Evolutionary conservation across 345 rosid species (phyloP).

Genomic region (Pugionium cornutum): DNA sequence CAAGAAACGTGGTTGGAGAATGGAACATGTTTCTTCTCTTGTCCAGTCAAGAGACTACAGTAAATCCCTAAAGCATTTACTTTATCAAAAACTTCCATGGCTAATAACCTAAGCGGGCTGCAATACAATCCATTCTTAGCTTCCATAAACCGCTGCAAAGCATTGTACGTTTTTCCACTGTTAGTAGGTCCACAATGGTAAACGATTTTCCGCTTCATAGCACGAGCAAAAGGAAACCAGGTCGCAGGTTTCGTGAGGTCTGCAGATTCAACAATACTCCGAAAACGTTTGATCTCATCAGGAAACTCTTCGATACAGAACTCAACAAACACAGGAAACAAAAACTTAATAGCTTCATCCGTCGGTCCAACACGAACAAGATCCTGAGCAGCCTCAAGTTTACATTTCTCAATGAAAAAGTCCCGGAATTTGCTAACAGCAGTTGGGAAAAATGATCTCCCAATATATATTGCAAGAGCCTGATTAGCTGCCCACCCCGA

Average conservation of each 20-base stretch:
- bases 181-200: slow-evolving; percentile 98
- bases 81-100: slow-evolving; percentile 99
- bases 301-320: slow-evolving; percentile 77
- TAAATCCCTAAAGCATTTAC: slow-evolving; percentile 83
- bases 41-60: slow-evolving; percentile 89
- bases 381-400: slow-evolving; percentile 46
- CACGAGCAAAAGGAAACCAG: slow-evolving; percentile 94
- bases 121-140: slow-evolving; percentile 88
- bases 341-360: slow-evolving; percentile 65
- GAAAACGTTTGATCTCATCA: slow-evolving; percentile 68
- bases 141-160: slow-evolving; percentile 86
- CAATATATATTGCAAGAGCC: slow-evolving; percentile 82
- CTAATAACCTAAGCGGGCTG: slow-evolving; percentile 90
- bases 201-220: slow-evolving; percentile 81
- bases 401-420: slow-evolving; percentile 58
- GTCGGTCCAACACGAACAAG: slow-evolving; percentile 67
- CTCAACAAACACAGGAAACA: slow-evolving; percentile 86
- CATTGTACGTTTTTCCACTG: slow-evolving; percentile 92
- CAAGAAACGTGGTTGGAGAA: slow-evolving; percentile 86
- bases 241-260: slow-evolving; percentile 85
- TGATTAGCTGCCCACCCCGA: slow-evolving; percentile 91
- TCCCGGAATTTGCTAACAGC: slow-evolving; percentile 55
- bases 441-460: slow-evolving; percentile 80
- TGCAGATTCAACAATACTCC: slow-evolving; percentile 63
- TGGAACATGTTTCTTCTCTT: slow-evolving; percentile 79